These are phyloP conservation scores for Cerioporus squamosus DNA, from an alignment of 1,284 basidiomycete genomes.

Conservation along the genomic window DNA sequence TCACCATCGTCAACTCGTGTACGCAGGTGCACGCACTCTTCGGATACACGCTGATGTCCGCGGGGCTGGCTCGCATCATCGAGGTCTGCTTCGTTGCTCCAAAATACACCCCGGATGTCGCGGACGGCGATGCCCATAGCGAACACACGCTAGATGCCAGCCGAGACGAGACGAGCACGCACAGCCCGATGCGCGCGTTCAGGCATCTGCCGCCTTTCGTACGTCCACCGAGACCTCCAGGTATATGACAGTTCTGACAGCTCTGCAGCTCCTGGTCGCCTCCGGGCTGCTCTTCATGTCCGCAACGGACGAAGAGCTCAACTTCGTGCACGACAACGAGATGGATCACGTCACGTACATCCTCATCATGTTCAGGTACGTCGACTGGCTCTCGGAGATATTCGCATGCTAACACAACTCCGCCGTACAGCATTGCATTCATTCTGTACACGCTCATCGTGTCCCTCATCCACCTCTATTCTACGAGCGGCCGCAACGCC, in stretches of 20 bases:
- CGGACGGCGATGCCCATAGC: slow-evolving; percentile 54
- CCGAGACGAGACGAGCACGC: slow-evolving; percentile 30
- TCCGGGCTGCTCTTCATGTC: slow-evolving; percentile 84
- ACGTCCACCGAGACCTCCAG: slow-evolving; percentile 36
- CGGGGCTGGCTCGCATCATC: slow-evolving; percentile 81
- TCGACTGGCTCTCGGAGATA: background rate
- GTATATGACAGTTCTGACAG: background rate
- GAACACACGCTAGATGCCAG: slow-evolving; percentile 66
- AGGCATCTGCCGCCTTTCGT: slow-evolving; percentile 88
- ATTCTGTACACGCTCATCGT: slow-evolving; percentile 75
- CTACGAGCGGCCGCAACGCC: slow-evolving; percentile 65
- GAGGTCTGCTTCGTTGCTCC: slow-evolving; percentile 84
- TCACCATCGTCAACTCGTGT: too few relatives aligned
- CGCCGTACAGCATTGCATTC: slow-evolving; percentile 63
- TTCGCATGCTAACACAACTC: slow-evolving; percentile 48
- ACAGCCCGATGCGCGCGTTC: slow-evolving; percentile 63
- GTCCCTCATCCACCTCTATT: slow-evolving; percentile 60
- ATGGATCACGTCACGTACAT: slow-evolving; percentile 93
- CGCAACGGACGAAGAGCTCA: slow-evolving; percentile 88
- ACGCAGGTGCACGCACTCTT: slow-evolving; percentile 83
- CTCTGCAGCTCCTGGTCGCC: slow-evolving; percentile 63
- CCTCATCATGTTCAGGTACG: slow-evolving; percentile 80
- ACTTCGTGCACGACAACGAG: slow-evolving; percentile 65
- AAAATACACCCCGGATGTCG: slow-evolving; percentile 34
- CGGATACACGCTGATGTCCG: slow-evolving; percentile 86